A percentile compares a stretch with the other conserved stretches of the same genome.
Conservation (phyloP, 2,329 filamentous ascomycete species). For the Ampelomyces quisqualis region DNA sequence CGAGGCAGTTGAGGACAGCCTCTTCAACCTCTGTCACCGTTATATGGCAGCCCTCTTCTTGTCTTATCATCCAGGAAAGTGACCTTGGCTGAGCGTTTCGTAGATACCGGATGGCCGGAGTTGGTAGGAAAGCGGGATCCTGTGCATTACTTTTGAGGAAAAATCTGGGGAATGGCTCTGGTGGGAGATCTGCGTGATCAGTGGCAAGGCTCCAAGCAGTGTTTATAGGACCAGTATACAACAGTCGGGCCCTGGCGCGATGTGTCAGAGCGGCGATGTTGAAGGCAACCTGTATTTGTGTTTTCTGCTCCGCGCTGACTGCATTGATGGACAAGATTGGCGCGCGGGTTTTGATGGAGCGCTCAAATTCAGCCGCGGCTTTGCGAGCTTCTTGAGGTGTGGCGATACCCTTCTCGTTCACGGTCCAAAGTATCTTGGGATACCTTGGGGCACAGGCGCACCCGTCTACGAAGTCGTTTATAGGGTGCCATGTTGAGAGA, state of each 20-base stretch:
- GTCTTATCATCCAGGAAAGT: constrained; percentile 60
- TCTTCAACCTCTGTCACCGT: constrained; percentile 58
- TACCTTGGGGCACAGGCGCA: constrained; percentile 31
- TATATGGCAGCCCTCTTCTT: constrained; percentile 49
- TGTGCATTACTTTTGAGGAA: constrained; percentile 47
- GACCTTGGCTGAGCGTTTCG: constrained; percentile 57
- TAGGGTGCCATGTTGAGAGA: constrained; percentile 24
- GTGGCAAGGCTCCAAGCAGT: constrained; percentile 51
- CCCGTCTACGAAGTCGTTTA: not conserved
- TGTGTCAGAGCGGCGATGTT: constrained; percentile 49
- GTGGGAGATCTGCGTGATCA: constrained; percentile 43
- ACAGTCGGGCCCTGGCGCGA: constrained; percentile 43
- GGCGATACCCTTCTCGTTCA: constrained; percentile 17
- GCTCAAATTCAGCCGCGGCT: constrained; percentile 54
- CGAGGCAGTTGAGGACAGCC: constrained; percentile 50
- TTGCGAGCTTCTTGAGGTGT: constrained; percentile 42
- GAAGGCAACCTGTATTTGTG: constrained; percentile 45
- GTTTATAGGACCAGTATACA: constrained; percentile 21
- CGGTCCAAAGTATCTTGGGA: constrained; percentile 32
- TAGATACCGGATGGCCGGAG: constrained; percentile 42
- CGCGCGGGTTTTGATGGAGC: constrained; percentile 52
- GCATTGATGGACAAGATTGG: constrained; percentile 21
- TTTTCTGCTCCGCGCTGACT: constrained; percentile 19
- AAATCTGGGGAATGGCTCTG: constrained; percentile 45
- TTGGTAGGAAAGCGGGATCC: constrained; percentile 25